These are phyloP conservation scores for Cydonia oblonga DNA, from an alignment of 331 rosid species.

Conservation along the genomic window DNA sequence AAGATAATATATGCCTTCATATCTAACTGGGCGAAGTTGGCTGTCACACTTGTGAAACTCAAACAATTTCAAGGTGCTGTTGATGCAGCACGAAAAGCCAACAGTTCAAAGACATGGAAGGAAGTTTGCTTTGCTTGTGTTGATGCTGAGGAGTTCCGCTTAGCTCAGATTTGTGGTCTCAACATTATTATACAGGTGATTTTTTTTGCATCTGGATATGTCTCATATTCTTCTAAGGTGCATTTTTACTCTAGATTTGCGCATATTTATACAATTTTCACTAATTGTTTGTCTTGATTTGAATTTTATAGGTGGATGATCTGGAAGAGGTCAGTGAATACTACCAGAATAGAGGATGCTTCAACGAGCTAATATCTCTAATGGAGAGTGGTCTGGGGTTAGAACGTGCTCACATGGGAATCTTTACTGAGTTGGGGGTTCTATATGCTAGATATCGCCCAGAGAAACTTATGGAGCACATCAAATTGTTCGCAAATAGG, in stretches of 20 bases:
- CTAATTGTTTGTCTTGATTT: not conserved
- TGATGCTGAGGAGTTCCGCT: constrained; percentile 98
- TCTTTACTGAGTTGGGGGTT: constrained; percentile 96
- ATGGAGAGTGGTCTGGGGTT: constrained; percentile 99
- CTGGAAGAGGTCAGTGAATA: constrained; percentile 97
- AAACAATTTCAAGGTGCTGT: constrained; percentile 97
- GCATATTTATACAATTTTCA: not conserved
- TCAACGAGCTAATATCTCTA: constrained; percentile 89
- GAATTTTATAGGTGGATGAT: constrained; percentile 76
- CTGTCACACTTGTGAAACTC: constrained; percentile 89
- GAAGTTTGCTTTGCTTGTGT: constrained; percentile 99
- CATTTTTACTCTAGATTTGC: not conserved
- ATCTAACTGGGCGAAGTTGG: constrained; percentile 99
- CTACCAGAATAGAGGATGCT: constrained; percentile 98
- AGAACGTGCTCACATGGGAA: constrained; percentile 99
- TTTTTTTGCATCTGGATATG: not conserved
- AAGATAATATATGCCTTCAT: constrained; percentile 86
- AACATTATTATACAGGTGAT: constrained; percentile 88
- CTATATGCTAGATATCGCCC: constrained; percentile 98
- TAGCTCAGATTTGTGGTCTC: constrained; percentile 98
- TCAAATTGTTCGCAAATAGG: constrained; percentile 85
- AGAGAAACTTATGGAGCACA: constrained; percentile 99
- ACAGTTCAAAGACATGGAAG: constrained; percentile 98
- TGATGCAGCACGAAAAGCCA: constrained; percentile 99
- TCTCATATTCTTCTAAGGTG: not conserved